These are phyloP conservation scores for Pyricularia sp. DNA, from an alignment of 2,329 filamentous ascomycete genomes.

Conservation along the genomic window DNA sequence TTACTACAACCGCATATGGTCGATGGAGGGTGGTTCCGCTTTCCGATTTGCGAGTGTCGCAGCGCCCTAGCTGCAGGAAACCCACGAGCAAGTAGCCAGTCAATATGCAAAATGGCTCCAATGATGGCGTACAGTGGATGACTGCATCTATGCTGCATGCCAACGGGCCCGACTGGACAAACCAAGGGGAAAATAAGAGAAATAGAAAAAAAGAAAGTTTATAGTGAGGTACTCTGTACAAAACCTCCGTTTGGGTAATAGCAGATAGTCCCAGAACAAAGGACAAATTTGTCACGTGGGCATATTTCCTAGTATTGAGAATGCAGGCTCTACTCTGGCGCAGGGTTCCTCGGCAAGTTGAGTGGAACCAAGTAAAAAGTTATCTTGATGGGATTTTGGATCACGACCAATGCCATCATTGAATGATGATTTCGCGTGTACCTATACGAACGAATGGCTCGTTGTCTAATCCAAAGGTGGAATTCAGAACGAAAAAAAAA, in stretches of 20 bases:
- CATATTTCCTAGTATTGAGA: not conserved
- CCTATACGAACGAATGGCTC: not conserved
- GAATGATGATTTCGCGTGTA: not conserved
- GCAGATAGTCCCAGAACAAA: not conserved
- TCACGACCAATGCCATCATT: not conserved
- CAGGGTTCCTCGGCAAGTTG: not conserved
- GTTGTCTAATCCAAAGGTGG: not conserved
- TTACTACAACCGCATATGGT: not conserved
- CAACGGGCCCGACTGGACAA: not conserved
- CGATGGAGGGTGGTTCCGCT: conserved; percentile 2
- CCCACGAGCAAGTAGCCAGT: not conserved
- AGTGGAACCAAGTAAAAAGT: not conserved
- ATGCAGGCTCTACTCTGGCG: not conserved
- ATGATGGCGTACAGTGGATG: not conserved
- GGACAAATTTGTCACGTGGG: not conserved
- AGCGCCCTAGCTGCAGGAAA: not conserved
- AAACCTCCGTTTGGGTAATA: not conserved
- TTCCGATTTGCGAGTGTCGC: conserved; percentile 2
- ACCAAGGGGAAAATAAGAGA: not conserved
- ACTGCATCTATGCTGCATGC: not conserved
- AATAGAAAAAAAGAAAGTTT: not conserved
- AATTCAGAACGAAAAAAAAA: not conserved
- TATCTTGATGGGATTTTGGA: not conserved
- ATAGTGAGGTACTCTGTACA: not conserved
- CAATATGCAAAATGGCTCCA: not conserved